Evolutionary conservation across 2,329 filamentous ascomycete species (phyloP).

Genomic region (Phyllosticta citriasiana): DNA sequence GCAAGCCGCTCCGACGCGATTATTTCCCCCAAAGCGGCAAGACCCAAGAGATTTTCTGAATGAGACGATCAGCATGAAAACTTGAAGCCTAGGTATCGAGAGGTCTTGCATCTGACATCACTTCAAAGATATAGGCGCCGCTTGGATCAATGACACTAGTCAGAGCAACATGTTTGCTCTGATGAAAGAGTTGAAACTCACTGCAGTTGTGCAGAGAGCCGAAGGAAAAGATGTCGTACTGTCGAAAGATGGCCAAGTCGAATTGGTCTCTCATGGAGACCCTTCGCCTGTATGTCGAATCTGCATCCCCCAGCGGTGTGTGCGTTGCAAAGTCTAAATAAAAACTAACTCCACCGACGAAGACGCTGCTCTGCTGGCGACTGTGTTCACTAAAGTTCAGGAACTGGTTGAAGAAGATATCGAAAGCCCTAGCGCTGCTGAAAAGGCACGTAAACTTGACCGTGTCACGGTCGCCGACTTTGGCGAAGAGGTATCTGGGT

Average conservation of each 20-base stretch:
- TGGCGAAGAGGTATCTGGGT: not conserved
- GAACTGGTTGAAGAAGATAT: not conserved
- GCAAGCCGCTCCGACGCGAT: too few relatives aligned
- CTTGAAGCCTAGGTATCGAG: too few relatives aligned
- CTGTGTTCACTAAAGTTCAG: not conserved
- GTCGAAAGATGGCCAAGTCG: conserved; percentile 12
- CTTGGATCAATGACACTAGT: conserved; percentile 50
- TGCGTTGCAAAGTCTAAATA: too few relatives aligned
- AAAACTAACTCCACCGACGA: not conserved
- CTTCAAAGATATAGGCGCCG: conserved; percentile 42
- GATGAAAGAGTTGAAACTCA: conserved; percentile 31
- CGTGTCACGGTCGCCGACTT: not conserved
- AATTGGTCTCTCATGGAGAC: not conserved
- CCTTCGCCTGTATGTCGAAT: not conserved
- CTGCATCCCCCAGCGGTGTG: too few relatives aligned
- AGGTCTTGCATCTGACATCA: too few relatives aligned
- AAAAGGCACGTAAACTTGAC: conserved; percentile 1
- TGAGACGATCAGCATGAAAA: not conserved
- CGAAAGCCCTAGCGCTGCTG: not conserved
- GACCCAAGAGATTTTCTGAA: not conserved
- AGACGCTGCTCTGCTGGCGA: not conserved
- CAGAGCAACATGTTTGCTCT: conserved; percentile 39
- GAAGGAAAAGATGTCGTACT: conserved; percentile 36
- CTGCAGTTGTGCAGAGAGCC: conserved; percentile 40
- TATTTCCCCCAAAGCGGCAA: not conserved